These are phyloP conservation scores for Gossypium gossypioides DNA, from an alignment of 441 rosid genomes.

Conservation along the genomic window DNA sequence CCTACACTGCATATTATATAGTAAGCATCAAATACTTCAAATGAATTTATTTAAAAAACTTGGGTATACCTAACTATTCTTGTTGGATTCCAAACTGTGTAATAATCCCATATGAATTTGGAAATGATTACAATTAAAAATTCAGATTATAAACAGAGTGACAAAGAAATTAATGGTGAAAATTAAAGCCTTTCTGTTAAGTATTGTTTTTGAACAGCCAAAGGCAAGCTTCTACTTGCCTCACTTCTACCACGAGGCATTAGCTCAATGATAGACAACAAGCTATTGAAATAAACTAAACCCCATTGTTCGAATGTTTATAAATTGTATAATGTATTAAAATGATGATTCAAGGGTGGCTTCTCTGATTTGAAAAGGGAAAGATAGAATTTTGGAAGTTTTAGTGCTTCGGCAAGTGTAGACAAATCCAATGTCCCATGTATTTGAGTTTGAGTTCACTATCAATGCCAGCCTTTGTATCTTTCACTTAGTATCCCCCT, in stretches of 20 bases:
- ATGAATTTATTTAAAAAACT: not conserved
- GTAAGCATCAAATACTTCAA: not conserved
- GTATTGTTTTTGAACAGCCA: not conserved
- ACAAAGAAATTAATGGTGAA: not conserved
- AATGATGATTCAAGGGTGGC: not conserved
- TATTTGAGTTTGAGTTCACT: conserved; percentile 16
- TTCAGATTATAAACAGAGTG: not conserved
- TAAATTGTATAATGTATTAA: not conserved
- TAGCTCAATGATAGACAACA: not conserved
- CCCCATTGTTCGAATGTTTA: not conserved
- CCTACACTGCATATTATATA: not conserved
- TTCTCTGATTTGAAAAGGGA: not conserved
- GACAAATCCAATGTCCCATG: conserved; percentile 28
- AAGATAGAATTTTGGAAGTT: conserved; percentile 2
- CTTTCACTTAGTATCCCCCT: conserved; percentile 22
- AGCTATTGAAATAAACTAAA: not conserved
- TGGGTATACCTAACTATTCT: conserved; percentile 14
- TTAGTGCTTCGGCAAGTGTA: conserved; percentile 40
- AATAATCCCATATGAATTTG: not conserved
- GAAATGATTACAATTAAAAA: not conserved
- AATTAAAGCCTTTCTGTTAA: no score
- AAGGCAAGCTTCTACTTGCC: not conserved
- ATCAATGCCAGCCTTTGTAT: conserved; percentile 25
- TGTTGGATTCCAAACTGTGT: not conserved
- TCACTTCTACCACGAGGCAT: not conserved